Base-by-base conservation (phyloP, 2,329 filamentous ascomycete species). In the Claviceps fusiformis region DNA sequence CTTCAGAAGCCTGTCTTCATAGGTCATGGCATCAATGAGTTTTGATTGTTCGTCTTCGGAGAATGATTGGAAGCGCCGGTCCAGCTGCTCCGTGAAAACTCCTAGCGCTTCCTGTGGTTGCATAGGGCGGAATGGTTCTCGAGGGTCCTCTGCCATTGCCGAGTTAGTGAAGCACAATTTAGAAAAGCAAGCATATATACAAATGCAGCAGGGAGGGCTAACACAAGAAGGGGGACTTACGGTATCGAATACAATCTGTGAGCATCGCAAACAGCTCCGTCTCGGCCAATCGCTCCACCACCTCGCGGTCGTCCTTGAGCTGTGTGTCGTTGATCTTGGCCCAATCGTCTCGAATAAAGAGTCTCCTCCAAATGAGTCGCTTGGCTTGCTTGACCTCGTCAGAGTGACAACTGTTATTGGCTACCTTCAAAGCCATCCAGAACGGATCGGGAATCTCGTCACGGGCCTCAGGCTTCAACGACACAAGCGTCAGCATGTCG, bases 341-440 rank as follows among this genome's bases (percentile, higher is more conserved):
- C 93, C 93, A 98, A 65, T 96, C 82, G 67, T 96, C 91, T 52
- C 84, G 82, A 60, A 92, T 78, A 63, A 87, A 87, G 58, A 89
- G 85, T 54, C 93, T 82, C 65, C 93, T 86, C 93, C 93, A 98
- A 59, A 97, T 87, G 44, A 82, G 71, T 17, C 74, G 71, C 66
- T 76, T 75, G 5, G 78, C 78, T 59, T 84, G 77, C 59, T 78
- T 76, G 49, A 79, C 75, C n/a, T 80, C 77, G 19, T 74, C 82
- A 60, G 72, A 74, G 62, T 68, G 75, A 62, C 75, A 77, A 60
- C 72, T 81, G 64, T 73, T 77, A 68, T 73, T 76, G 63, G 72
- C 80, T 54, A 78, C 79, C 63, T 78, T 73, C 19, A 95, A 75
- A 27, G 90, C 90, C 57, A 86, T 73, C 67, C 81, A 87, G 67